Conservation (phyloP, 2,329 filamentous ascomycete genomes). For the Verticillium tricorpus region DNA sequence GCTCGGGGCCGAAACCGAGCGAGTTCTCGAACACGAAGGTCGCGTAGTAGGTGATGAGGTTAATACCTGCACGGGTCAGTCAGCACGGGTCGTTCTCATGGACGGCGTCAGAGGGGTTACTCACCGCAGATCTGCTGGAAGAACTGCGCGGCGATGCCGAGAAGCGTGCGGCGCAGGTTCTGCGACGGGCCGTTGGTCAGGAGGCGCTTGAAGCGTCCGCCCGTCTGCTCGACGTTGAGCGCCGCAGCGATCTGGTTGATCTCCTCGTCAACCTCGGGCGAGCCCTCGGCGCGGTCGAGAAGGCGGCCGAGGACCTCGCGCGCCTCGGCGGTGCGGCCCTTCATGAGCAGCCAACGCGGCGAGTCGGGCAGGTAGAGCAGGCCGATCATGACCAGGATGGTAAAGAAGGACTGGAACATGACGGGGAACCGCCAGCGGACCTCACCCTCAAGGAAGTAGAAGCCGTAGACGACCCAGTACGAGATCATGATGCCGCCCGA, state of each 20-base stretch:
- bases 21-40: conserved; percentile 31
- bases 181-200: conserved; percentile 60
- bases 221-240: conserved; percentile 18
- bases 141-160: conserved; percentile 19
- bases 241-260: conserved; percentile 16
- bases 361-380: conserved; percentile 29
- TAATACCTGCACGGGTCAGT: conserved; percentile 16
- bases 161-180: conserved; percentile 58
- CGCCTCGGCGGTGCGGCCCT: conserved; percentile 22
- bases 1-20: conserved; percentile 37
- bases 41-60: conserved; percentile 31
- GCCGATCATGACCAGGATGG: conserved; percentile 23
- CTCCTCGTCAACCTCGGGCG: conserved; percentile 17
- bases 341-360: conserved; percentile 31
- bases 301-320: conserved; percentile 18
- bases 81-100: too few relatives aligned
- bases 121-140: conserved; percentile 17
- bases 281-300: conserved; percentile 17
- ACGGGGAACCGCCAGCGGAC: conserved; percentile 28
- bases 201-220: conserved; percentile 16
- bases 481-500: conserved; percentile 24
- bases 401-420: conserved; percentile 24
- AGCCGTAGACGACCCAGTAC: conserved; percentile 26
- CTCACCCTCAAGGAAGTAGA: conserved; percentile 23
- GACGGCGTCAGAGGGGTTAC: too few relatives aligned